phyloP scores from a whole-genome alignment of 2,329 filamentous ascomycete species.

The Sporothrix brasiliensis region DNA sequence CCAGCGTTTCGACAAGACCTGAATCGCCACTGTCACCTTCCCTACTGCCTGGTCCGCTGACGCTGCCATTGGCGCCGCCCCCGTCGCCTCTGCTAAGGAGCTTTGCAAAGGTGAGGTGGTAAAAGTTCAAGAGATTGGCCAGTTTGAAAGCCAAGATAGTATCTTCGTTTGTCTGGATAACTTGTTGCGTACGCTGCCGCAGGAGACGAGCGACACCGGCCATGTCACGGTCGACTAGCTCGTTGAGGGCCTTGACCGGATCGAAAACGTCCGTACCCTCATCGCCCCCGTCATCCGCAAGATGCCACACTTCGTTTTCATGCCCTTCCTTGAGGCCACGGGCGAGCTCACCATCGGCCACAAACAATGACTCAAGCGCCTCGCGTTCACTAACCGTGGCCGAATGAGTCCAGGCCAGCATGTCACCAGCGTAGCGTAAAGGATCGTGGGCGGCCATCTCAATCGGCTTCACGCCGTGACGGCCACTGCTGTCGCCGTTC shows the following conservation, averaged over 20 bases:
- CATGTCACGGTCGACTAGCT: constrained; percentile 84
- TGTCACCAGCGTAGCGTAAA: constrained; percentile 89
- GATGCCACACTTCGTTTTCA: constrained; percentile 81
- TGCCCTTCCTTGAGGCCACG: constrained; percentile 78
- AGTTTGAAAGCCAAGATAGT: constrained; percentile 86
- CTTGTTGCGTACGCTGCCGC: constrained; percentile 86
- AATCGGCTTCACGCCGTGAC: constrained; percentile 79
- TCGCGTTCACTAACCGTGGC: constrained; percentile 92
- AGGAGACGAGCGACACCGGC: constrained; percentile 79
- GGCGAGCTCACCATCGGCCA: constrained; percentile 86
- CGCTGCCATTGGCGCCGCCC: background rate
- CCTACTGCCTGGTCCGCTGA: background rate
- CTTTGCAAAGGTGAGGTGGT: constrained; percentile 80
- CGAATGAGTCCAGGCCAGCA: constrained; percentile 96
- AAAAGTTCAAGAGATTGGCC: constrained; percentile 86
- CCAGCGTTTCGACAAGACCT: constrained; percentile 68
- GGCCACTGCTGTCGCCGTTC: constrained; percentile 41
- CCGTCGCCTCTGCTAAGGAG: constrained; percentile 60
- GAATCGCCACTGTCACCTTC: constrained; percentile 52
- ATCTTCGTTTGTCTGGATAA: constrained; percentile 90
- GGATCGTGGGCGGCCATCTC: constrained; percentile 92
- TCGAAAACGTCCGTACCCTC: constrained; percentile 67
- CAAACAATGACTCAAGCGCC: constrained; percentile 86
- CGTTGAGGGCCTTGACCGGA: constrained; percentile 76
- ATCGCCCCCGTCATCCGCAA: constrained; percentile 61